Evolutionary conservation across 75 land plant species (phyloP).

Genomic region (Pinus albicaulis): DNA sequence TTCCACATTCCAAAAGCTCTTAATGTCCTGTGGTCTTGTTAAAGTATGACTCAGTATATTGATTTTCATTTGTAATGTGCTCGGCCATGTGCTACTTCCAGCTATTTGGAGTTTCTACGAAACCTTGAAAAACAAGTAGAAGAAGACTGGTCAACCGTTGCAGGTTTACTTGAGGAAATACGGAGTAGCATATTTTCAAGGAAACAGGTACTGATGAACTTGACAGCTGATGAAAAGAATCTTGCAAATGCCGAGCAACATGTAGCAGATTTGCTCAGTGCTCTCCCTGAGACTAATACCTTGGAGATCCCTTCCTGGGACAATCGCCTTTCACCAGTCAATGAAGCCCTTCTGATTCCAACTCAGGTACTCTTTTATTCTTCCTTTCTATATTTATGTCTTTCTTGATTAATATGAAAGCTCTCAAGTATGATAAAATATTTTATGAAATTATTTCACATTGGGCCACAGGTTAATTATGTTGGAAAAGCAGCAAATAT

Average conservation of each 20-base stretch:
- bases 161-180: constrained; percentile 81
- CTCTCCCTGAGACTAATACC: constrained; percentile 54
- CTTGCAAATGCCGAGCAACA: constrained; percentile 52
- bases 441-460: constrained; percentile 3
- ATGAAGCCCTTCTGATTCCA: constrained; percentile 95
- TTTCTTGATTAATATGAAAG: neutral
- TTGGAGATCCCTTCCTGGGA: constrained; percentile 39
- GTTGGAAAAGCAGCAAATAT: constrained; percentile 97
- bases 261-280: constrained; percentile 69
- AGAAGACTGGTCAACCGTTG: constrained; percentile 74
- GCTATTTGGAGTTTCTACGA: constrained; percentile 87
- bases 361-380: constrained; percentile 68
- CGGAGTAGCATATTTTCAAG: constrained; percentile 69
- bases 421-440: neutral
- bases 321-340: constrained; percentile 42
- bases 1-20: neutral
- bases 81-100: constrained; percentile 15
- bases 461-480: constrained; percentile 80
- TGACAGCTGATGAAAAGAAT: constrained; percentile 89
- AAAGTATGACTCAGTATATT: neutral
- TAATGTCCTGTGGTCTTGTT: neutral
- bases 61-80: neutral
- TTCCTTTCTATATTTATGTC: neutral
- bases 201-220: constrained; percentile 70
- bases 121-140: constrained; percentile 88